Base-by-base conservation (phyloP, 495 filamentous ascomycete genomes). In the Aspergillus ostianus region DNA sequence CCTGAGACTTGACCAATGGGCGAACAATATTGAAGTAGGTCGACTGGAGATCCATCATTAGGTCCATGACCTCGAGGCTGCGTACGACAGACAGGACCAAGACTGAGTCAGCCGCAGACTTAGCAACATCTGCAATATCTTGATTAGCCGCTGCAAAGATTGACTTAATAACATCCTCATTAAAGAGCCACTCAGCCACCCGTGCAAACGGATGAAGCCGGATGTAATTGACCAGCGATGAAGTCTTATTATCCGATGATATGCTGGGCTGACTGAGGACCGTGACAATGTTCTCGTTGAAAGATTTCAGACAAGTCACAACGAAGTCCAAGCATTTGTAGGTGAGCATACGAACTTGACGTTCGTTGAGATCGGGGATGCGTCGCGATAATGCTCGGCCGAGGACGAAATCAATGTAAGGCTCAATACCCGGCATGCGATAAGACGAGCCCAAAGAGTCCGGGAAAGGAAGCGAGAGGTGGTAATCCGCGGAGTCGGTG, bases 111-210 rank as follows among this genome's bases (percentile, higher is more conserved):
- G 84, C 78, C 8, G 84, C 72, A 12, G 90, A 82, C 51, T 80
- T 83, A 51, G 85, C 78, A 47, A 98, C 79, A 53, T 88, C 84
- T 10, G 75, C 71, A 19, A 88, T 69, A 65, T 94, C 83, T 67
- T 93, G 85, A 55, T 90, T 85, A 44, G 92, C 84, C 13, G 86
- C 84, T 53, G 85, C 79, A 67, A 97, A 92, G 15, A 99, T 72
- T 20, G 86, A 84, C 61, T 81, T 81, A 56, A 96, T 82, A 23
- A 96, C 91, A 61, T 90, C 91, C 63, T 94, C 90, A 64, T 96
- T 96, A 69, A 96, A 97, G 70, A 98, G 81, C 90, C 95, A 98
- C 70, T 98, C 95, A 85, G 96, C 94, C 21, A 92, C 90, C 44
- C 94, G 85, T 19, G 89, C 85, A 64, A 97, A 97, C 9, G 94